These are phyloP conservation scores for Fraxinus platypoda DNA, from an alignment of 305 asterid genomes.

Conservation along the genomic window DNA sequence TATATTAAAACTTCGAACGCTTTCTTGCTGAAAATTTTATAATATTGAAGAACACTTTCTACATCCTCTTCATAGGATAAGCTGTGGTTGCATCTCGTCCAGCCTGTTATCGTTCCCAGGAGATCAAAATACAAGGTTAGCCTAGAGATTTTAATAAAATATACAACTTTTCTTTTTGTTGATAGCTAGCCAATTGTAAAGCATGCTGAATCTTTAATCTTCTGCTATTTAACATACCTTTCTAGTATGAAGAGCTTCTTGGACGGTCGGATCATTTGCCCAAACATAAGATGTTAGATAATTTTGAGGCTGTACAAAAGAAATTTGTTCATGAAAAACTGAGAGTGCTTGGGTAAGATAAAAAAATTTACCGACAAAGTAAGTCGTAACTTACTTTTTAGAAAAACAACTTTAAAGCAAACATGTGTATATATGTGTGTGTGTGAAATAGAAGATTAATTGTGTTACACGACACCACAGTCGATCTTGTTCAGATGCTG, in stretches of 20 bases:
- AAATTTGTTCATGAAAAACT: neutral
- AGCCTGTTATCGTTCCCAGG: neutral
- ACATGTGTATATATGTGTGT: too few relatives aligned
- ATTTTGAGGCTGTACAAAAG: slow-evolving; percentile 13
- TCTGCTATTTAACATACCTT: slow-evolving; percentile 12
- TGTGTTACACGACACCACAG: slow-evolving; percentile 20
- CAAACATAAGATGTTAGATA: slow-evolving; percentile 25
- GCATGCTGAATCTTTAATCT: too few relatives aligned
- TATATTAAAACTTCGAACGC: too few relatives aligned
- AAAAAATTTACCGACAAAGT: too few relatives aligned
- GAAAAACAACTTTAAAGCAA: too few relatives aligned
- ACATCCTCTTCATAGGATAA: too few relatives aligned
- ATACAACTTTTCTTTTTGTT: neutral
- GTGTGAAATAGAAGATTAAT: neutral
- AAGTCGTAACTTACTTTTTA: too few relatives aligned
- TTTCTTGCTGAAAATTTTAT: too few relatives aligned
- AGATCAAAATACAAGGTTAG: too few relatives aligned
- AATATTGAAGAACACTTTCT: too few relatives aligned
- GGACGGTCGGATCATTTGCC: slow-evolving; percentile 29
- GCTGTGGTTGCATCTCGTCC: too few relatives aligned
- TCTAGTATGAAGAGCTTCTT: slow-evolving; percentile 30
- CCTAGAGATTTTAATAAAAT: neutral
- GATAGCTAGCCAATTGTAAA: neutral
- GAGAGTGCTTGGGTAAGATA: neutral
- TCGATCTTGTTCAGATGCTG: slow-evolving; percentile 11